Percentiles rank a stretch among this genome's conserved stretches.
Evolutionary conservation across 768 basidiomycete genomes (phyloP).

Genomic region (Russula abietina): DNA sequence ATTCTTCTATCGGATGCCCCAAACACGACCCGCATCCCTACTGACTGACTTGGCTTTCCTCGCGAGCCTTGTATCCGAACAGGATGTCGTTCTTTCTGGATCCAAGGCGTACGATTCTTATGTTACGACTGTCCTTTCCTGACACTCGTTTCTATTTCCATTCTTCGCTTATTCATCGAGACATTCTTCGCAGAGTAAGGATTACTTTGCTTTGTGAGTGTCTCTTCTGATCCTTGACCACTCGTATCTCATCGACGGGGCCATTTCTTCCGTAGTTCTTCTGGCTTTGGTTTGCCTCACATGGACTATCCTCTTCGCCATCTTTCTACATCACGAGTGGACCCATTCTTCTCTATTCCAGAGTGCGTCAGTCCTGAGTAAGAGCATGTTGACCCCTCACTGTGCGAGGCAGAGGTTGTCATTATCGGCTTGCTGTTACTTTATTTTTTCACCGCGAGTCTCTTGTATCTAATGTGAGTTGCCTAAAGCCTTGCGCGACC

Average conservation of each 20-base stretch:
- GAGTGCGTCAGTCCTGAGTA: slow-evolving; percentile 7
- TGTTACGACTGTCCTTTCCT: neutral
- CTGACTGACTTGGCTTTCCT: slow-evolving; percentile 20
- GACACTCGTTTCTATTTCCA: neutral
- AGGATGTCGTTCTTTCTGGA: neutral
- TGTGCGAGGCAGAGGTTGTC: slow-evolving; percentile 1
- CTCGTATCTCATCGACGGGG: neutral
- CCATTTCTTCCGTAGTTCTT: slow-evolving; percentile 1
- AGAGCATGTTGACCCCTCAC: neutral
- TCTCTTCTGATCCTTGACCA: neutral
- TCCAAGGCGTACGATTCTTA: neutral
- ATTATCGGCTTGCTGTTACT: neutral
- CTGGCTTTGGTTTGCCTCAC: slow-evolving; percentile 10
- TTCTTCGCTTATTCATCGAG: slow-evolving; percentile 11
- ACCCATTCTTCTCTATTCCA: slow-evolving; percentile 6
- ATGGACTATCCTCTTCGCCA: slow-evolving; percentile 11
- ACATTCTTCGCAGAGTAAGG: slow-evolving; percentile 21
- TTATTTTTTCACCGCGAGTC: slow-evolving; percentile 12
- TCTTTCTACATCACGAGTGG: slow-evolving; percentile 8
- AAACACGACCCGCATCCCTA: slow-evolving; percentile 5
- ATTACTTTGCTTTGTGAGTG: slow-evolving; percentile 16
- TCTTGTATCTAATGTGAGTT: slow-evolving; percentile 23
- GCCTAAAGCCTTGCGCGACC: neutral
- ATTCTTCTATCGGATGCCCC: too few relatives aligned
- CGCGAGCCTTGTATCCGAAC: too few relatives aligned